phyloP scores from a whole-genome alignment of 805 yeast genomes.

The Torulaspora franciscae region DNA sequence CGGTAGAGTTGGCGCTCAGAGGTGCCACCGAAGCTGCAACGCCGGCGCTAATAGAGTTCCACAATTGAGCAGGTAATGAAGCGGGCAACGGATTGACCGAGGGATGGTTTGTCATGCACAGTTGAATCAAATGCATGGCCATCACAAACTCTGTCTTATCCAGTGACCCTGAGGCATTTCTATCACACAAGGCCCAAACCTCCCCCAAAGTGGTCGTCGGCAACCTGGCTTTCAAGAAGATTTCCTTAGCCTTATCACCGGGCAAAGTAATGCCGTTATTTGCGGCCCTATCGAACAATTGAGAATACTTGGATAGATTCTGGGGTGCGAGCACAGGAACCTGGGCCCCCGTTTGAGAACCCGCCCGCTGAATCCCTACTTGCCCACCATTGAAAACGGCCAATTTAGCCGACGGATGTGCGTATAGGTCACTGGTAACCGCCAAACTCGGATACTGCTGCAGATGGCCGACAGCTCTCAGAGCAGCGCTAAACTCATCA shows the following conservation, averaged over 20 bases:
- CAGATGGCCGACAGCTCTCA: conserved; percentile 84
- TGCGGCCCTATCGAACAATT: conserved; percentile 62
- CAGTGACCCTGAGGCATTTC: conserved; percentile 65
- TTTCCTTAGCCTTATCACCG: conserved; percentile 78
- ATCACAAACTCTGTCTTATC: conserved; percentile 72
- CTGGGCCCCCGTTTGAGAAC: conserved; percentile 12
- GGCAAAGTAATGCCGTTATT: conserved; percentile 49
- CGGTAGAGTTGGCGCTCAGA: conserved; percentile 29
- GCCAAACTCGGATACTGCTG: conserved; percentile 55
- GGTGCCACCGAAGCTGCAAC: conserved; percentile 20
- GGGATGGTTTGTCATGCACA: conserved; percentile 57
- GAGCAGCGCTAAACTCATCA: conserved; percentile 74
- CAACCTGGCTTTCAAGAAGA: conserved; percentile 82
- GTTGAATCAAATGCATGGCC: conserved; percentile 92
- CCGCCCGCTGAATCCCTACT: conserved; percentile 53
- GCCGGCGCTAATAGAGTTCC: conserved; percentile 35
- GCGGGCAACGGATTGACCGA: conserved; percentile 54
- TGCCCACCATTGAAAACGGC: conserved; percentile 49
- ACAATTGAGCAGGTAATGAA: conserved; percentile 40
- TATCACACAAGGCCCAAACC: conserved; percentile 86
- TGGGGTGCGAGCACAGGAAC: conserved; percentile 51
- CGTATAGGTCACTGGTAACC: conserved; percentile 42
- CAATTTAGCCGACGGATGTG: conserved; percentile 22
- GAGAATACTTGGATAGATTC: conserved; percentile 62
- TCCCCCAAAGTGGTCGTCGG: conserved; percentile 74